These are phyloP conservation scores for Plasmodium berghei DNA, from an alignment of 169 alveolate genomes.

Conservation along the genomic window DNA sequence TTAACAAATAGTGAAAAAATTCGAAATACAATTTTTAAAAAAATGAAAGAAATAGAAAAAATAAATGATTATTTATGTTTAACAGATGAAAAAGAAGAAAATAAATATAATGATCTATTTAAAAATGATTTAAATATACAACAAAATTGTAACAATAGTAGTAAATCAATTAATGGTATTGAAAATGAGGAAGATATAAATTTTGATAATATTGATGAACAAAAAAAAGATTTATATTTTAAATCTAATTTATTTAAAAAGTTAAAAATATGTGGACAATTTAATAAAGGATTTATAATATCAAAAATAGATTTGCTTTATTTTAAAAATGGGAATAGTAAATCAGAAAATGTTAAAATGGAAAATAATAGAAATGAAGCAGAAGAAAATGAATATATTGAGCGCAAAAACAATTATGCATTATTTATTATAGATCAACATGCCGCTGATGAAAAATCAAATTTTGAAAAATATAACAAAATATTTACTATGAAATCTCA, in stretches of 20 bases:
- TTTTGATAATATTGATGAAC: constrained; percentile 56
- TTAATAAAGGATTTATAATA: constrained; percentile 97
- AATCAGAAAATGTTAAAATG: not conserved
- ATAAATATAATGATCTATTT: constrained; percentile 41
- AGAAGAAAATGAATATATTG: constrained; percentile 6
- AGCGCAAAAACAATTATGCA: constrained; percentile 78
- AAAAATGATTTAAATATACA: constrained; percentile 16
- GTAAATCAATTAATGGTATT: not conserved
- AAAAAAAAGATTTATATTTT: constrained; percentile 51
- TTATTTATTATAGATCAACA: constrained; percentile 97
- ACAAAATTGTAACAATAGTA: not conserved
- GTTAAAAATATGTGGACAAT: constrained; percentile 91
- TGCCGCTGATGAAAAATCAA: constrained; percentile 98
- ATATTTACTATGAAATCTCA: constrained; percentile 90
- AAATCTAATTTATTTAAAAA: constrained; percentile 84
- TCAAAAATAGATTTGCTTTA: constrained; percentile 82
- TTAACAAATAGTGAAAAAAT: constrained; percentile 60
- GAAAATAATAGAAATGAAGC: not conserved
- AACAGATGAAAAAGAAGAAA: constrained; percentile 45
- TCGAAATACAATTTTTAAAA: constrained; percentile 22
- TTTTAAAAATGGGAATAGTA: not conserved
- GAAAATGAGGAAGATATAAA: constrained; percentile 18
- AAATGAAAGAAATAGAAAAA: constrained; percentile 33
- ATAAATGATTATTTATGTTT: constrained; percentile 39
- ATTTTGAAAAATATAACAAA: constrained; percentile 89